Percentiles rank a stretch among this genome's conserved stretches.
Conservation (phyloP, 1,284 basidiomycete species). For the Neonothopanus nambi region DNA sequence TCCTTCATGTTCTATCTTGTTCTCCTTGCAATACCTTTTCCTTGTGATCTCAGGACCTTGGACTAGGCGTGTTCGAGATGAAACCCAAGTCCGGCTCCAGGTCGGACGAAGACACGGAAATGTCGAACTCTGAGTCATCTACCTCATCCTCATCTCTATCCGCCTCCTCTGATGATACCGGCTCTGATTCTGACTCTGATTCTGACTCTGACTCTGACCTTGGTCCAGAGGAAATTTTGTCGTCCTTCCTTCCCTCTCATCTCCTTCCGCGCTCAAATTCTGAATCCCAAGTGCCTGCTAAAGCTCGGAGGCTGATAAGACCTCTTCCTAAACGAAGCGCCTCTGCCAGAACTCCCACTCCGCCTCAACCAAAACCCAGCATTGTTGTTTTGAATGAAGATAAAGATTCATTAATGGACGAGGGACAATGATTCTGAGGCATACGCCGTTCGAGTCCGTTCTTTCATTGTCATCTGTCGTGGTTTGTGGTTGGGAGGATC, state of each 20-base stretch:
- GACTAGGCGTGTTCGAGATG: slow-evolving; percentile 62
- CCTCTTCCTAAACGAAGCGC: slow-evolving; percentile 41
- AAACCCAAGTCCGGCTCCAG: slow-evolving; percentile 21
- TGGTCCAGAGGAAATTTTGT: slow-evolving; percentile 37
- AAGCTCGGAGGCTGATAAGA: slow-evolving; percentile 27
- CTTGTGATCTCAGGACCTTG: slow-evolving; percentile 50
- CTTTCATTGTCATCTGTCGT: neutral
- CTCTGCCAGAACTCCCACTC: slow-evolving; percentile 5
- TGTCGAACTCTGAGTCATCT: slow-evolving; percentile 27
- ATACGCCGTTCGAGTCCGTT: neutral
- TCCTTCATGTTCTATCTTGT: too few species aligned
- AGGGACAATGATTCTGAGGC: neutral
- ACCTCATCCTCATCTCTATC: slow-evolving; percentile 23
- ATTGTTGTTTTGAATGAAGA: slow-evolving; percentile 11
- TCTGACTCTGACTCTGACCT: slow-evolving; percentile 29
- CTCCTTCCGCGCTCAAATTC: slow-evolving; percentile 16
- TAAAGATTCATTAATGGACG: neutral
- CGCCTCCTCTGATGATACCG: neutral
- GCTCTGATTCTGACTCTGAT: slow-evolving; percentile 21
- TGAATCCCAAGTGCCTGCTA: neutral
- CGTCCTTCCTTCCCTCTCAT: slow-evolving; percentile 34
- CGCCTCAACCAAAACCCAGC: slow-evolving; percentile 3
- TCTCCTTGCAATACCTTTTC: neutral
- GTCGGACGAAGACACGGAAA: slow-evolving; percentile 30
- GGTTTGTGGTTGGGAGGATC: neutral